A percentile compares a stretch with the other conserved stretches of the same genome.
Evolutionary conservation across 768 basidiomycete genomes (phyloP).

Genomic region (Kwoniella dejecticola): DNA sequence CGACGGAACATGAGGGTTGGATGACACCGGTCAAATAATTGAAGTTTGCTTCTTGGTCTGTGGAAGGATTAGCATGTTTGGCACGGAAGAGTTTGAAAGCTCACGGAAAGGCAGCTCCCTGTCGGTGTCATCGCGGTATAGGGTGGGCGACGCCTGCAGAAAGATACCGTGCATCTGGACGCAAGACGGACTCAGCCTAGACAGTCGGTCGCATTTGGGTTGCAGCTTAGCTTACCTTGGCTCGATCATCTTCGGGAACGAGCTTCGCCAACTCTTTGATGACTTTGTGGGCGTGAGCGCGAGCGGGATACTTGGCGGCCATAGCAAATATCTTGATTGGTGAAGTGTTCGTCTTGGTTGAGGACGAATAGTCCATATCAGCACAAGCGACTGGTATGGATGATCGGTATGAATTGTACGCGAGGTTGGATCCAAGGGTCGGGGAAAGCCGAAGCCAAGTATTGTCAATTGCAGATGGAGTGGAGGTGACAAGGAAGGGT

Average conservation of each 20-base stretch:
- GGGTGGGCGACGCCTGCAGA: slow-evolving; percentile 36
- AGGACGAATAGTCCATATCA: too few relatives aligned
- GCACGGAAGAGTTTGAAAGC: slow-evolving; percentile 25
- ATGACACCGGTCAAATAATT: slow-evolving; percentile 80
- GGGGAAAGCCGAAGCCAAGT: too few relatives aligned
- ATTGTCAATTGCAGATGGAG: too few relatives aligned
- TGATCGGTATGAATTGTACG: too few relatives aligned
- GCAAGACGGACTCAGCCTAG: not conserved
- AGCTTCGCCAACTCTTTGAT: slow-evolving; percentile 62
- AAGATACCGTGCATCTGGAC: slow-evolving; percentile 30
- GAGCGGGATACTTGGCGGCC: slow-evolving; percentile 33
- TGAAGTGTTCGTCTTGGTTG: too few relatives aligned
- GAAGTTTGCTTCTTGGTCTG: slow-evolving; percentile 76
- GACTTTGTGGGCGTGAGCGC: slow-evolving; percentile 58
- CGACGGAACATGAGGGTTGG: slow-evolving; percentile 69
- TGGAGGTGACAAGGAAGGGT: too few relatives aligned
- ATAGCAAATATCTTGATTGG: slow-evolving; percentile 2
- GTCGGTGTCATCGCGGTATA: slow-evolving; percentile 67
- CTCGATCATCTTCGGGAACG: slow-evolving; percentile 61
- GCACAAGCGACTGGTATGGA: too few relatives aligned
- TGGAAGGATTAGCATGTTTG: slow-evolving; percentile 24
- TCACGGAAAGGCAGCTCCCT: slow-evolving; percentile 72
- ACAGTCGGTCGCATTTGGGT: not conserved
- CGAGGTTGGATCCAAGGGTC: too few relatives aligned
- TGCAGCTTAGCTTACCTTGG: slow-evolving; percentile 60